Evolutionary conservation across 768 basidiomycete species (phyloP).

Genomic region (Vishniacozyma victoriae): DNA sequence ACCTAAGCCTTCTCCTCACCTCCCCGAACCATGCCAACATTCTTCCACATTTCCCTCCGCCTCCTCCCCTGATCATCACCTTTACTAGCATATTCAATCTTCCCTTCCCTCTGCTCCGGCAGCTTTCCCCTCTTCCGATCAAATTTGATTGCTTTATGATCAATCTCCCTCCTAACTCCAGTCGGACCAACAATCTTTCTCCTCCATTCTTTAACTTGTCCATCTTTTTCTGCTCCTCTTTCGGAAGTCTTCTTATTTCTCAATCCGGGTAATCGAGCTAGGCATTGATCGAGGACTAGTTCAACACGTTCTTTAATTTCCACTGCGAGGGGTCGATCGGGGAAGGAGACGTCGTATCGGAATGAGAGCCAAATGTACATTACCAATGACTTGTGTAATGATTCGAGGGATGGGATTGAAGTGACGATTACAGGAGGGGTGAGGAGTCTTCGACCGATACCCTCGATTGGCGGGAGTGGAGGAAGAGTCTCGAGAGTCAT

Average conservation of each 20-base stretch:
- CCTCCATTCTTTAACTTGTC: conserved; percentile 12
- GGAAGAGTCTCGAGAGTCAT: conserved; percentile 41
- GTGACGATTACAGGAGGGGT: conserved; percentile 28
- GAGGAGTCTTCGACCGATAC: conserved; percentile 7
- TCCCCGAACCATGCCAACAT: conserved; percentile 10
- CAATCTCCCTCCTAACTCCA: conserved; percentile 11
- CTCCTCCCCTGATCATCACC: conserved; percentile 10
- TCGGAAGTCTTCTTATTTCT: conserved; percentile 19
- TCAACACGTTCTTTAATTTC: conserved; percentile 62
- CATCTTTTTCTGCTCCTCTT: conserved; percentile 13
- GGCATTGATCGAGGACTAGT: conserved; percentile 58
- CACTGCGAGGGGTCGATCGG: conserved; percentile 54
- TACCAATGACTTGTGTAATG: conserved; percentile 67
- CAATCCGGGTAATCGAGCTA: conserved; percentile 42
- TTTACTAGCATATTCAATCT: no score
- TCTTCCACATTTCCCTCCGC: conserved; percentile 18
- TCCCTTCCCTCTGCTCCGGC: background rate
- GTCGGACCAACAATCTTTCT: conserved; percentile 13
- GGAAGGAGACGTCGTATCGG: conserved; percentile 64
- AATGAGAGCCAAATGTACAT: conserved; percentile 79
- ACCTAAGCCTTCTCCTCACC: no score
- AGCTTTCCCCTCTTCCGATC: background rate
- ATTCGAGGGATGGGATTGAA: conserved; percentile 55
- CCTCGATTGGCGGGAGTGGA: conserved; percentile 16
- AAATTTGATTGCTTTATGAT: background rate